Evolutionary conservation across 805 yeast species (phyloP).

Genomic region (Hermanozyma aechmeae): DNA sequence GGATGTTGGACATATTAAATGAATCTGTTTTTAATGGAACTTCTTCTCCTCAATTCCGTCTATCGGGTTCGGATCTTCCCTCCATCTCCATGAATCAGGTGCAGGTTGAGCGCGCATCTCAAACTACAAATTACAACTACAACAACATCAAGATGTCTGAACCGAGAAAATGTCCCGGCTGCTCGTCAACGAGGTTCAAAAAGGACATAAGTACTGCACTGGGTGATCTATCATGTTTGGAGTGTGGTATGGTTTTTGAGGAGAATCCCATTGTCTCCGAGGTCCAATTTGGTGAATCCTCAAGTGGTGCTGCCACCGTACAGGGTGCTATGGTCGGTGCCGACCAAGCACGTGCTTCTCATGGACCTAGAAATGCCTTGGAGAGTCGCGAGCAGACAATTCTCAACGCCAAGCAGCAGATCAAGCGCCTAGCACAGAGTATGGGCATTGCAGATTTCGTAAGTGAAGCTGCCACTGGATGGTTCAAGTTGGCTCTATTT

Average conservation of each 20-base stretch:
- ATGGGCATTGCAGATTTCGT: slow-evolving; percentile 76
- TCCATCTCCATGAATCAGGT: no score
- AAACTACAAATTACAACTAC: no score
- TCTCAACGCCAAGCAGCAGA: slow-evolving; percentile 71
- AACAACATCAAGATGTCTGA: background rate
- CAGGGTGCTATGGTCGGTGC: slow-evolving; percentile 91
- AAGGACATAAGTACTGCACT: background rate
- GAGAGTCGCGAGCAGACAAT: slow-evolving; percentile 88
- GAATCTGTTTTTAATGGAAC: no score
- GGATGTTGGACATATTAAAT: no score
- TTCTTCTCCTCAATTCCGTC: no score
- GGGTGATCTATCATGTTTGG: slow-evolving; percentile 69
- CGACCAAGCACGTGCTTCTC: slow-evolving; percentile 69
- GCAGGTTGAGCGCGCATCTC: no score
- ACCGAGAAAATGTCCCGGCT: background rate
- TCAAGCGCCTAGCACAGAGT: slow-evolving; percentile 71
- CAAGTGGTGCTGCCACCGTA: slow-evolving; percentile 91
- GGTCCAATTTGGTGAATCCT: slow-evolving; percentile 85
- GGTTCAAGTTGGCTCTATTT: slow-evolving; percentile 82
- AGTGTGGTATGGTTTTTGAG: slow-evolving; percentile 82
- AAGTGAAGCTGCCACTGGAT: slow-evolving; percentile 76
- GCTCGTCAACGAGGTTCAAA: background rate
- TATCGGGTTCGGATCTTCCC: no score
- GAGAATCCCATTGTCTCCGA: slow-evolving; percentile 95
- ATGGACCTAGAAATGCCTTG: slow-evolving; percentile 58